Evolutionary conservation across 257 asterid species (phyloP), one percentile per base, ranked within the genome.

Genomic region (Plectranthus barbatus): DNA sequence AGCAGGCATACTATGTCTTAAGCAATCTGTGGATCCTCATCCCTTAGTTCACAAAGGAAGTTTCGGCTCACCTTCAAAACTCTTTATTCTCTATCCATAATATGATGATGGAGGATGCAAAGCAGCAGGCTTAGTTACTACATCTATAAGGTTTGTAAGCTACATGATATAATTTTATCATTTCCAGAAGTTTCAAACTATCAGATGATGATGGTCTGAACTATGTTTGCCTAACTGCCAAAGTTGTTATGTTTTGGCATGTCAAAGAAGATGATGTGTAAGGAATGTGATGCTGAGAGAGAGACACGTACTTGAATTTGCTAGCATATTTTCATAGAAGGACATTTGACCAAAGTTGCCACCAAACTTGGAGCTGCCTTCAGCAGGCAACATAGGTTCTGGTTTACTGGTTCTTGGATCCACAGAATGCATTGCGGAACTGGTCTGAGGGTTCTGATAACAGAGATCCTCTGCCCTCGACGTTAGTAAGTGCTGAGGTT

Each of bases 321-420:
- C 56, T 29, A 79, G 46, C 85, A 81, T 84, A 57, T 61, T 66
- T 48, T 90, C 99, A 68, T 85, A 87, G 74, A 80, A 87, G 41
- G 94, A 74, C 78, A 87, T 78, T 61, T 90, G 90, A 62, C 80
- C 84, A 19, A 72, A 85, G 76, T 66, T 68, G 34, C 83, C 87
- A 52, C 83, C 74, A 39, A 83, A 79, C 68, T 80, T 87, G 12
- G 96, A 79, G 72, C 69, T 82, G 44, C 86, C 80, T 49, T 86
- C 94, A 5, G 87, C 74, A 53, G 86, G 87, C 76, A 83, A 75
- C 74, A 83, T 20, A 9, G 97, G 80, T 46, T 85, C 96, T 0
- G 88, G 69, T 72, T 90, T 85, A 65, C 85, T 79, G 20, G 72
- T 47, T 13, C 62, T 74, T 7, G 86, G 82, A 58, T 83, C 94